Percentiles rank a stretch among this genome's conserved stretches.
Evolutionary conservation across 805 yeast genomes (phyloP).

Genomic region (Hanseniaspora occidentalis): DNA sequence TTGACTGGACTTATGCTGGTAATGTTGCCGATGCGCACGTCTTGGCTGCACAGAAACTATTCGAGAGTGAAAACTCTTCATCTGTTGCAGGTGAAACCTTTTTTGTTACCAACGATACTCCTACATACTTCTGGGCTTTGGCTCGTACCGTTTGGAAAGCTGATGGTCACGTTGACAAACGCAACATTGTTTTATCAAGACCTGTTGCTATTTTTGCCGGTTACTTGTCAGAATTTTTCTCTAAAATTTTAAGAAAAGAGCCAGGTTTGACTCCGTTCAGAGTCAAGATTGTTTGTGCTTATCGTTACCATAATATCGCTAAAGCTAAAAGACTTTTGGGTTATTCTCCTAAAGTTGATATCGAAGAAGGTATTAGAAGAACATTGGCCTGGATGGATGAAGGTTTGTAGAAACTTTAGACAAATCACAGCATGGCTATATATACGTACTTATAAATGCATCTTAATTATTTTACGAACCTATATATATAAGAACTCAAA

Average conservation of each 20-base stretch:
- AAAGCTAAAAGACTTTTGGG: conserved; percentile 74
- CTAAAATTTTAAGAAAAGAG: conserved; percentile 64
- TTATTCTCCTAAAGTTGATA: conserved; percentile 65
- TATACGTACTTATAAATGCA: not conserved
- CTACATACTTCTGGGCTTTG: conserved; percentile 92
- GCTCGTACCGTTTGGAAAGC: conserved; percentile 97
- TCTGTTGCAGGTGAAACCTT: conserved; percentile 74
- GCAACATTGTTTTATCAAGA: conserved; percentile 54
- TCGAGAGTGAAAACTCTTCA: conserved; percentile 31
- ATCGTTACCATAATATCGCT: conserved; percentile 80
- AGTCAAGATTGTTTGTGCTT: conserved; percentile 84
- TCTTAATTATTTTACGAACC: not conserved
- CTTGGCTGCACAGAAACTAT: conserved; percentile 69
- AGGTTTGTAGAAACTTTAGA: conserved; percentile 10
- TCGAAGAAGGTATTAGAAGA: conserved; percentile 66
- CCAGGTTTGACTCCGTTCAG: conserved; percentile 95
- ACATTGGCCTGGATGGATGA: conserved; percentile 89
- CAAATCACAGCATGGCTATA: not conserved
- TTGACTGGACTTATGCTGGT: conserved; percentile 97
- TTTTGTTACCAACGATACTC: conserved; percentile 87
- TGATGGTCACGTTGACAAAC: conserved; percentile 71
- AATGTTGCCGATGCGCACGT: conserved; percentile 97
- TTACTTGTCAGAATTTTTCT: conserved; percentile 61
- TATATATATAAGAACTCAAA: not conserved
- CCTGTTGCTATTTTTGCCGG: conserved; percentile 76